Conservation (phyloP, 768 basidiomycete genomes). For the Cytidiella melzeri region DNA sequence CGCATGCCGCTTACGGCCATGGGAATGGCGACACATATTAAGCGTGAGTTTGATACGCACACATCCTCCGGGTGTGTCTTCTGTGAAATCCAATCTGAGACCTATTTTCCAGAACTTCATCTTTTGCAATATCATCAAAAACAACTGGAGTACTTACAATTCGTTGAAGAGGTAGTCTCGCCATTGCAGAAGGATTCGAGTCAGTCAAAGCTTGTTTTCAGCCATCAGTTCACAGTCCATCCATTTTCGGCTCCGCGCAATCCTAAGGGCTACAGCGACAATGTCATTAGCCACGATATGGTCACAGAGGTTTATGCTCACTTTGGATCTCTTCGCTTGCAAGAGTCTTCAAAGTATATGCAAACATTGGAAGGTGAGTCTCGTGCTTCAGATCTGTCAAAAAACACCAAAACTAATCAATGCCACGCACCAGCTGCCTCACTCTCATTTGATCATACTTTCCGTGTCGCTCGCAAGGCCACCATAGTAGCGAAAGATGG, state of each 20-base stretch:
- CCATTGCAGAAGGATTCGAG: no score
- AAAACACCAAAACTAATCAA: no score
- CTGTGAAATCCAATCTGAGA: neutral
- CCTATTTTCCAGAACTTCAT: conserved; percentile 17
- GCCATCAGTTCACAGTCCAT: neutral
- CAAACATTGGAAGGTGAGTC: conserved; percentile 14
- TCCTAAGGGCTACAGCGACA: conserved; percentile 1
- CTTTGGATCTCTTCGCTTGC: conserved; percentile 12
- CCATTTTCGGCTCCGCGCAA: conserved; percentile 1
- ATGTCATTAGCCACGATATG: conserved; percentile 15
- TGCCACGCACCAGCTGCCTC: conserved; percentile 1
- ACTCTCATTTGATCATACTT: conserved; percentile 15
- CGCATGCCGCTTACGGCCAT: conserved; percentile 15
- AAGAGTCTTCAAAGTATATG: conserved; percentile 15
- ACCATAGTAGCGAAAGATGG: neutral
- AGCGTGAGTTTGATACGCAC: conserved; percentile 16
- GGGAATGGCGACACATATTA: conserved; percentile 18
- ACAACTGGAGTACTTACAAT: conserved; percentile 12
- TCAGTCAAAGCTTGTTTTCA: neutral
- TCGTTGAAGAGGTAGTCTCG: neutral
- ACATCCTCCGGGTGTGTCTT: no score
- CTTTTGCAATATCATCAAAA: conserved; percentile 17
- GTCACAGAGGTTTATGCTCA: conserved; percentile 16
- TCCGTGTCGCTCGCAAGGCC: conserved; percentile 13
- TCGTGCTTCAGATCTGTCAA: neutral